Percentiles rank a stretch among this genome's conserved stretches.
Conservation (phyloP, 129 eudicot species). For the Gnaphalium uliginosum region DNA sequence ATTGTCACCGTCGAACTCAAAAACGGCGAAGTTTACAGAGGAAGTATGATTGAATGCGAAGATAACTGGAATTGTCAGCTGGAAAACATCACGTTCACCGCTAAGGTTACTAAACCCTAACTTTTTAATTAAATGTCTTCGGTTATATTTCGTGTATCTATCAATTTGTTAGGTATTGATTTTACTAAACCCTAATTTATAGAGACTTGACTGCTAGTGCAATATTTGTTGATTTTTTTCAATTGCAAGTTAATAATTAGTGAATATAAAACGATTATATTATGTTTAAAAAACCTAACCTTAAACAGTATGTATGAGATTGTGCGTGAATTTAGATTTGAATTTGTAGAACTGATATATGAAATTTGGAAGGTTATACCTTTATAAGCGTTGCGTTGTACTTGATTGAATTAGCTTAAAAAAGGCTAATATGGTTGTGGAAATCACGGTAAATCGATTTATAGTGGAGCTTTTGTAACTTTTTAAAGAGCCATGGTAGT, state of each 20-base stretch:
- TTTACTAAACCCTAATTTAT: not conserved
- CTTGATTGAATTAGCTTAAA: too few species aligned
- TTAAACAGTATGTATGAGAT: not conserved
- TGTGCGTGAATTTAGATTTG: not conserved
- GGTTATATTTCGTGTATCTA: not conserved
- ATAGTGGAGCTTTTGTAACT: too few species aligned
- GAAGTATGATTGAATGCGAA: constrained; percentile 92
- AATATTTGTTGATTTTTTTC: too few species aligned
- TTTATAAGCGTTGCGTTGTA: too few species aligned
- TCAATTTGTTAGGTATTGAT: not conserved
- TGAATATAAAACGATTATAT: not conserved
- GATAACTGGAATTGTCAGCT: constrained; percentile 98
- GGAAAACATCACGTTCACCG: constrained; percentile 86
- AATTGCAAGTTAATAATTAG: too few species aligned
- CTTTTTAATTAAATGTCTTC: not conserved
- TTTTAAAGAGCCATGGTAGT: not conserved
- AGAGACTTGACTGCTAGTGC: not conserved
- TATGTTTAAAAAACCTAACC: not conserved
- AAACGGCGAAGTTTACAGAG: constrained; percentile 86
- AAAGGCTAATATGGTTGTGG: not conserved
- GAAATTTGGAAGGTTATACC: too few species aligned
- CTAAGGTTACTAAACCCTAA: constrained; percentile 53
- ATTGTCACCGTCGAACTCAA: constrained; percentile 45
- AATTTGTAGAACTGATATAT: not conserved
- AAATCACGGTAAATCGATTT: too few species aligned